Evolutionary conservation across 257 asterid genomes (phyloP).

Genomic region (Verbascum thapsus): DNA sequence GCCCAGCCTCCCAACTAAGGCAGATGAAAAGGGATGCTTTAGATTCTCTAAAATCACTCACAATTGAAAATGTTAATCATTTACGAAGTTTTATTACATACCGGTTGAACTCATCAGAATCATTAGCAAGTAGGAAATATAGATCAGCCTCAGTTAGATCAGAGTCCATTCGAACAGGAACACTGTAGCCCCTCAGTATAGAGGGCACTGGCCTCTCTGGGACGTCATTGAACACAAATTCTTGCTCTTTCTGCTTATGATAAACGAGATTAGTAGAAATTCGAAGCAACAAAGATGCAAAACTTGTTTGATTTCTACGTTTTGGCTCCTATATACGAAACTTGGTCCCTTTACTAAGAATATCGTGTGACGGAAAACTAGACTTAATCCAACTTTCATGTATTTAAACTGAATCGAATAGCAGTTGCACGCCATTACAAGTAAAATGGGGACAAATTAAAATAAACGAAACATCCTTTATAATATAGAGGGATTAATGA

Average conservation of each 20-base stretch:
- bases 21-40: constrained; percentile 19
- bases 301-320: no score
- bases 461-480: no score
- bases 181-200: constrained; percentile 77
- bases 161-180: constrained; percentile 75
- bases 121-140: constrained; percentile 78
- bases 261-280: constrained; percentile 22
- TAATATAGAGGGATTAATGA: neutral
- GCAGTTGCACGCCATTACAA: no score
- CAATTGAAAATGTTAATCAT: neutral
- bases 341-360: no score
- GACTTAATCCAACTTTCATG: no score
- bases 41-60: neutral
- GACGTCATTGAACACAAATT: constrained; percentile 63
- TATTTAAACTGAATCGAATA: no score
- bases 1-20: constrained; percentile 86
- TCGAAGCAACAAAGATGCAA: neutral
- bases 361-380: no score
- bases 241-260: constrained; percentile 69
- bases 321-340: no score
- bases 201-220: constrained; percentile 70
- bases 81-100: constrained; percentile 32
- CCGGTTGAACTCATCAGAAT: constrained; percentile 90
- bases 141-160: constrained; percentile 74
- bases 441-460: no score